Evolutionary conservation across 768 basidiomycete species (phyloP), one percentile per base, ranked within the genome.

Genomic region (Sporobolomyces pararoseus): DNA sequence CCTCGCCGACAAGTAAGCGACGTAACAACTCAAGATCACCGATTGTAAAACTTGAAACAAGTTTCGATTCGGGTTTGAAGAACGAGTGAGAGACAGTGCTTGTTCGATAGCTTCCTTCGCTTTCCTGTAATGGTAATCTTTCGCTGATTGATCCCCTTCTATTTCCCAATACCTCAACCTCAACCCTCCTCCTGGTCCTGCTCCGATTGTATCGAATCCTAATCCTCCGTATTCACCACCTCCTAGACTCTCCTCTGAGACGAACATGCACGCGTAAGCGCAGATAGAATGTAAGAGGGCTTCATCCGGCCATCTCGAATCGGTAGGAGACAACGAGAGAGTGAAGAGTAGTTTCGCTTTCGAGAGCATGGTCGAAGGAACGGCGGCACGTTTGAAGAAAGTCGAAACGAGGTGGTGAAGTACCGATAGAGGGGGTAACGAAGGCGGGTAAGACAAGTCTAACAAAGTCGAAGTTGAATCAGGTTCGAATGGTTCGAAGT

Each of bases 41-140:
- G 68, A 44, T 60, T 74, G 72, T 2, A 74, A 63, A 34, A 74
- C 59, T 39, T 73, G 72, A 37, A 70, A 66, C 25, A 72, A 37
- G 50, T 72, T 60, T 17, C 52, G 27, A 34, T 17, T 21, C 13
- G 16, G 21, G 21, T 42, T 47, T 23, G 34, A n/a, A 2, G 10
- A 9, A 9, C 39, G 39, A 42, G 27, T 34, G 17, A 12, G 14
- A 1, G 16, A 17, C 4, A 68, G 13, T 17, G 60, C 67, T n/a
- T 42, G 4, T 31, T 70, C 52, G 42, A 70, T 59, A 13, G 34
- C 19, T 3, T 2, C 5, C 34, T 64, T 60, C 2, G 65, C 72
- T 4, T 21, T n/a, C n/a, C n/a, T 31, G 49, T 62, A 70, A 50
- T 74, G 72, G 19, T 68, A 74, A 21, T 57, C 66, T 9, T 47